Base-by-base conservation (phyloP, 1,284 basidiomycete species). In the Ustilago sp. region DNA sequence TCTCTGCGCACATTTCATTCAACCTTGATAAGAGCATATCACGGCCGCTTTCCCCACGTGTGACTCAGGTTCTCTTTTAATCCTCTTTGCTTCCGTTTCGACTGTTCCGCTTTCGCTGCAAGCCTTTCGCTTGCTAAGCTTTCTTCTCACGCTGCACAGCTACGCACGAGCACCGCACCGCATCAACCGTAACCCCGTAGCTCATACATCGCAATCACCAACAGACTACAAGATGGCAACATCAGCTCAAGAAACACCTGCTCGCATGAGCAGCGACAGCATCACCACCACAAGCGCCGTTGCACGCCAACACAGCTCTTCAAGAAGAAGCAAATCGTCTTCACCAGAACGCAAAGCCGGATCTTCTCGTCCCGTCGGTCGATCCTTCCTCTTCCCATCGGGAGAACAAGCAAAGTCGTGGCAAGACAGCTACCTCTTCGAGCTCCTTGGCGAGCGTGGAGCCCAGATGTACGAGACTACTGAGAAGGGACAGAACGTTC, bases 391-490 rank as follows among this genome's bases (percentile, higher is more conserved):
- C 60, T 77, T 77, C 52, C 75, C 75, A 15, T 74, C 75, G 4
- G 71, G 75, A 41, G 75, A 74, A 34, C 59, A 68, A 12, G 71
- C 71, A 28, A 77, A 77, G 51, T 62, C 63, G 35, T 77, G 74
- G 74, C 74, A 77, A 59, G 74, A 77, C 54, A 64, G 60, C 55
- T 77, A 74, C 55, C 64, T 77, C 31, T 77, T 77, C 43, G 75
- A 77, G 55, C 58, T 74, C 28, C 61, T 74, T 31, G 74, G 67
- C 13, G 64, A 77, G 53, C 61, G 52, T 32, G 60, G 67, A 36
- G 64, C 65, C 4, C 57, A 64, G 41, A 70, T 70, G 71, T 60
- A 74, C 63, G 60, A 74, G 39, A 54, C 60, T 8, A 56, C 57
- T 36, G 67, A 74, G 36, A 77, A 77, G 48, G 75, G 67, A 9